Conservation (phyloP, 2,329 filamentous ascomycete genomes). For the Davidsoniella neocaledoniae region DNA sequence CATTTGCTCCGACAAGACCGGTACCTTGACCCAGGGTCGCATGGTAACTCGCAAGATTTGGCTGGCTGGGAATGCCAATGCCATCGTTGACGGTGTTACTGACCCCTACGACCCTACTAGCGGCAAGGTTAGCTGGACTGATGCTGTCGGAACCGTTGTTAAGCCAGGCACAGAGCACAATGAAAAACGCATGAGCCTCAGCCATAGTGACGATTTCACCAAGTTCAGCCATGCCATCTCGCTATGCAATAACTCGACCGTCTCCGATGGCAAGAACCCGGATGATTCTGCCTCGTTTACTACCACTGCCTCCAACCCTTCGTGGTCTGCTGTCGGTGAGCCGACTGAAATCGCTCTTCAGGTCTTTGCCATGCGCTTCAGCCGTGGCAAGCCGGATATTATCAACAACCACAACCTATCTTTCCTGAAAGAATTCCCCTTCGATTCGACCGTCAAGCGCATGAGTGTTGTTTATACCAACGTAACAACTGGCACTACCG, state of each 20-base stretch:
- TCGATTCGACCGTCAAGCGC: conserved; percentile 56
- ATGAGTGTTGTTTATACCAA: conserved; percentile 52
- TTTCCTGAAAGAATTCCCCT: conserved; percentile 49
- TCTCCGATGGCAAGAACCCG: conserved; percentile 25
- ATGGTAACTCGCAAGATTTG: conserved; percentile 49
- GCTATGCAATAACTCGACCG: conserved; percentile 43
- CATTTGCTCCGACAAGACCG: conserved; percentile 56
- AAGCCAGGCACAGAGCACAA: conserved; percentile 4
- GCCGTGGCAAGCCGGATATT: conserved; percentile 29
- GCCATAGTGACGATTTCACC: conserved; percentile 21
- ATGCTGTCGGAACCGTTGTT: conserved; percentile 15
- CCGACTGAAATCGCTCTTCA: conserved; percentile 60
- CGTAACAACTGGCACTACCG: conserved; percentile 21
- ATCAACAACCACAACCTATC: conserved; percentile 23
- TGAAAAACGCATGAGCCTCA: conserved; percentile 12
- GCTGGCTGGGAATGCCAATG: conserved; percentile 36
- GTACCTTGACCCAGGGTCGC: conserved; percentile 47
- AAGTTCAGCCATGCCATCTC: conserved; percentile 37
- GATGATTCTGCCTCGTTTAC: conserved; percentile 9
- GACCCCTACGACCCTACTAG: conserved; percentile 45
- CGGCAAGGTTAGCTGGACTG: conserved; percentile 32
- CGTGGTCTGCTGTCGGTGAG: conserved; percentile 46
- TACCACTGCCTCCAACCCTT: conserved; percentile 15
- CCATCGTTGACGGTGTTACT: conserved; percentile 36
- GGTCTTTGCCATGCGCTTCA: conserved; percentile 55